phyloP scores from a whole-genome alignment of 441 rosid species.

The Biscutella laevigata region DNA sequence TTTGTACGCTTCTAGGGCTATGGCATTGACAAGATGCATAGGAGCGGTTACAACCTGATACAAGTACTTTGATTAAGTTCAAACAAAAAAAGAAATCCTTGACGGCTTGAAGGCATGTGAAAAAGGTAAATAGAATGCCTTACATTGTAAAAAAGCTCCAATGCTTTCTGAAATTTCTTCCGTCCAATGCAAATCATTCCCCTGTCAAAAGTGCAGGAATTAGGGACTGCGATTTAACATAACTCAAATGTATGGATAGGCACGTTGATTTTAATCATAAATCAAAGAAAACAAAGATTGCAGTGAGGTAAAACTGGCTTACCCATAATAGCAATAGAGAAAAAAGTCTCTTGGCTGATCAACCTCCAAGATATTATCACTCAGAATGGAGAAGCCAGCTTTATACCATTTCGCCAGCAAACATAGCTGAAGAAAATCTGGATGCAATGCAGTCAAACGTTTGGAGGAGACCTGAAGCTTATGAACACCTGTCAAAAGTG shows the following conservation, averaged over 20 bases:
- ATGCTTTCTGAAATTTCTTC: conserved; percentile 70
- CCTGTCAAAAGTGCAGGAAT: conserved; percentile 31
- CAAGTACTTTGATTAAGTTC: conserved; percentile 6
- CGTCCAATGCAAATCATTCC: conserved; percentile 92
- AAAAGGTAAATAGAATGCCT: conserved; percentile 16
- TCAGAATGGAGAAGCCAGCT: conserved; percentile 65
- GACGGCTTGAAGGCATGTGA: background rate
- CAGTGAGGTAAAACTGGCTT: conserved; percentile 27
- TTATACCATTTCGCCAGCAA: conserved; percentile 65
- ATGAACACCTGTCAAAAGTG: conserved; percentile 56
- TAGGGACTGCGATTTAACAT: background rate
- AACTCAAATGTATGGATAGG: background rate
- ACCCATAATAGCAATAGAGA: conserved; percentile 94
- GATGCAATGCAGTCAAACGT: conserved; percentile 80
- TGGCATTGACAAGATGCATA: conserved; percentile 62
- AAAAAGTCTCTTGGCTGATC: conserved; percentile 82
- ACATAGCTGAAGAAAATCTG: conserved; percentile 84
- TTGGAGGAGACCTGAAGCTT: conserved; percentile 68
- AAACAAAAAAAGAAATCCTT: conserved; percentile 1
- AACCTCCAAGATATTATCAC: conserved; percentile 79
- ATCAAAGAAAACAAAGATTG: background rate
- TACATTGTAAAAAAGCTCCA: conserved; percentile 91
- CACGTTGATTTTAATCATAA: background rate
- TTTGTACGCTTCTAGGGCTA: conserved; percentile 86
- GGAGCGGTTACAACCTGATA: conserved; percentile 90